Base-by-base conservation (phyloP, 2,329 filamentous ascomycete species). In the Capronia coronata region DNA sequence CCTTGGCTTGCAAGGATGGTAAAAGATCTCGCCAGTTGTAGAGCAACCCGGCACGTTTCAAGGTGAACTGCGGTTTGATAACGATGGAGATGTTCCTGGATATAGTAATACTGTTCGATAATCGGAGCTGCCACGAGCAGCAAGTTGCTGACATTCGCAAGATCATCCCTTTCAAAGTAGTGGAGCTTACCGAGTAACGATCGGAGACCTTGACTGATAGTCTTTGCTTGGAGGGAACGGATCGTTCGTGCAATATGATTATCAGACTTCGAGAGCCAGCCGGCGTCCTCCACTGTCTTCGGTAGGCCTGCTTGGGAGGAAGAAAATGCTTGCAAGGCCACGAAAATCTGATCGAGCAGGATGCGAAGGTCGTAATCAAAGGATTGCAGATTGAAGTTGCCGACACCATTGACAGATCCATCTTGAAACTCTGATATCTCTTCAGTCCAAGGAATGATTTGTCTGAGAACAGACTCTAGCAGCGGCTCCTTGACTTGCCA, bases 1-100 rank as follows among this genome's bases (percentile, higher is more conserved):
- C 93, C 93, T 64, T 94, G 82, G 0, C 81, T 78, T 1, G 86
- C 82, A 43, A 98, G 78, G 51, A 89, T 83, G 1, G 80, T 78
- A 65, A 96, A 95, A 0, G 82, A 79, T 43, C 83, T 87, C 27
- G 83, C 79, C 38, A 98, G 76, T 11, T 83, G 78, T 64, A 86
- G 84, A 0, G 86, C 80, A 63, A 94, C 78, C 59, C 85, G 84
- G 60, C 82, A 84, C 1, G 82, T 82, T 10, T 85, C 77, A 8
- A 77, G 73, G 63, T 97, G 87, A 6, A 90, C 71, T 1, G 74
- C 70, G 1, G 79, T 69, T 52, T 84, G 80, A 22, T 78, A 75
- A 8, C 71, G 63, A 11, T 89, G 65, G 8, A 80, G 69, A 32
- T 79, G 74, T 34, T 75, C 68, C 58, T 80, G 81, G 14, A 84